Evolutionary conservation across 352 stramenopile genomes (phyloP).

Genomic region (Phytophthora pinifolia): DNA sequence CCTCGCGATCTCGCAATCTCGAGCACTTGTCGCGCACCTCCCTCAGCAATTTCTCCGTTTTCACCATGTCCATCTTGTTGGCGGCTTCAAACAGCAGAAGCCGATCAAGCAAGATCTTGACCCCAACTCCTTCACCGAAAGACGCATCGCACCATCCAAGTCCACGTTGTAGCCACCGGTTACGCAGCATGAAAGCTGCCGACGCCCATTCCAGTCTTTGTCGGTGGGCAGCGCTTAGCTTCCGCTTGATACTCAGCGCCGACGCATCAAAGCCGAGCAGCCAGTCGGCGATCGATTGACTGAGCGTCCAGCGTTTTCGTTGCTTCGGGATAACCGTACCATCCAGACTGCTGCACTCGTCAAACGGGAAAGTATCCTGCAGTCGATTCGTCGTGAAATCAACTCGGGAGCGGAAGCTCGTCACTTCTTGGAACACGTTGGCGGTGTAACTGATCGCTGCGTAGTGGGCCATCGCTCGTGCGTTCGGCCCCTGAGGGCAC

Average conservation of each 20-base stretch:
- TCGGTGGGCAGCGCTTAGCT: constrained; percentile 45
- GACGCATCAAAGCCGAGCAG: constrained; percentile 58
- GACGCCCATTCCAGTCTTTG: constrained; percentile 60
- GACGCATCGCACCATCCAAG: constrained; percentile 63
- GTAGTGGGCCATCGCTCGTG: constrained; percentile 66
- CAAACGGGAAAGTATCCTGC: constrained; percentile 47
- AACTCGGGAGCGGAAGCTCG: constrained; percentile 54
- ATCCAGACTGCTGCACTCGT: constrained; percentile 39
- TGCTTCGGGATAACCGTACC: constrained; percentile 50
- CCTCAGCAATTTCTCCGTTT: constrained; percentile 53
- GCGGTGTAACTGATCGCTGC: constrained; percentile 60
- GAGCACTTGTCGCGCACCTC: constrained; percentile 69
- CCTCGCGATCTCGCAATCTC: constrained; percentile 48
- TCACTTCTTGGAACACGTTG: constrained; percentile 56
- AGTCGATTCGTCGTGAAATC: constrained; percentile 38
- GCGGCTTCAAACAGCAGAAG: constrained; percentile 60
- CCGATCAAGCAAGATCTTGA: constrained; percentile 57
- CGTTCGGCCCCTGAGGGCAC: constrained; percentile 54
- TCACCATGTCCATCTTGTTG: constrained; percentile 81
- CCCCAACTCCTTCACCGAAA: constrained; percentile 52
- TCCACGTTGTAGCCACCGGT: constrained; percentile 66
- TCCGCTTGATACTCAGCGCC: constrained; percentile 43
- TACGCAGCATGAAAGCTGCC: constrained; percentile 55
- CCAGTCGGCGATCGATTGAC: constrained; percentile 59
- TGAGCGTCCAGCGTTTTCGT: constrained; percentile 39